Evolutionary conservation across 305 asterid species (phyloP).

Genomic region (Plantago coronopus): DNA sequence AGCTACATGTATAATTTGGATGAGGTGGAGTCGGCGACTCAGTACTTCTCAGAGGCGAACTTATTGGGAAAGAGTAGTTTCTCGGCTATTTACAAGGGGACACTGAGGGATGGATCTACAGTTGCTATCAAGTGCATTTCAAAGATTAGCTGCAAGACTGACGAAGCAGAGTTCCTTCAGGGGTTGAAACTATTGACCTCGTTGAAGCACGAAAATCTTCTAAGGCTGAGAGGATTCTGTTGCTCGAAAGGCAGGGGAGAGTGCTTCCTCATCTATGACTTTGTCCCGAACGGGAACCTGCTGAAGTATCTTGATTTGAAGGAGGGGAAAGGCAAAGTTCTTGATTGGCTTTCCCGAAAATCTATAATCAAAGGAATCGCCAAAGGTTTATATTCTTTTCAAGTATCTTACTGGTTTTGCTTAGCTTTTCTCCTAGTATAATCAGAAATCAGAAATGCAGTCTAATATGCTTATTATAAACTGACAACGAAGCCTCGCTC

Average conservation of each 20-base stretch:
- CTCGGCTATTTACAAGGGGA: conserved; percentile 72
- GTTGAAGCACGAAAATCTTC: conserved; percentile 71
- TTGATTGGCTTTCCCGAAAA: conserved; percentile 76
- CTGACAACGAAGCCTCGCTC: too few species aligned
- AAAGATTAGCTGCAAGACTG: conserved; percentile 82
- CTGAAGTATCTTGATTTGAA: conserved; percentile 62
- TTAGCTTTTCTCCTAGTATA: not conserved
- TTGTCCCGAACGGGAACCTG: conserved; percentile 73
- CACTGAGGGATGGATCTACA: conserved; percentile 66
- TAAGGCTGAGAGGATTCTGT: conserved; percentile 85
- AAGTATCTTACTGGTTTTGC: not conserved
- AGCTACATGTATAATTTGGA: conserved; percentile 78
- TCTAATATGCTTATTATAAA: not conserved
- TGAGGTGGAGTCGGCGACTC: conserved; percentile 87
- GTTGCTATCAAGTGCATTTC: conserved; percentile 90
- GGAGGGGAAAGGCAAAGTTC: conserved; percentile 48
- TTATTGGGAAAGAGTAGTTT: conserved; percentile 77
- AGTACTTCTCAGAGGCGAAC: conserved; percentile 69
- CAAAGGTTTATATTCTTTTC: conserved; percentile 46
- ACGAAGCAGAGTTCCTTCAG: conserved; percentile 67
- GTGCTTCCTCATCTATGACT: conserved; percentile 85
- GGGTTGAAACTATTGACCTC: conserved; percentile 72
- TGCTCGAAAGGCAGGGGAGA: conserved; percentile 93
- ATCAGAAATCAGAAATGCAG: not conserved
- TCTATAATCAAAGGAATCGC: conserved; percentile 79